Base-by-base conservation (phyloP, 331 rosid species). In the Rhamnella rubrinervis region DNA sequence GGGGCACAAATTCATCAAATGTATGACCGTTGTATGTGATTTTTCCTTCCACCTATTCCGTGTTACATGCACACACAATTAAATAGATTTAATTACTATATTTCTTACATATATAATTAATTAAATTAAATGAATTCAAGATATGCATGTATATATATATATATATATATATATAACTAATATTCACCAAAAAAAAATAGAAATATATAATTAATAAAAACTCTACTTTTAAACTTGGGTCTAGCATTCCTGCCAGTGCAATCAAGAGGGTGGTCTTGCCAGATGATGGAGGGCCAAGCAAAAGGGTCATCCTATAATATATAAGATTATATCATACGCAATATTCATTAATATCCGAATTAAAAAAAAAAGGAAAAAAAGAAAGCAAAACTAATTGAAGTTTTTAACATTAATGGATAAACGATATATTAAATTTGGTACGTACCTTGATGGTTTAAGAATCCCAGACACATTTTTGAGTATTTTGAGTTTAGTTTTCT, bases 241-340 rank as follows among this genome's bases (percentile, higher is more conserved):
- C 71, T 23, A 66, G 28, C 49, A 25, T 18, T 66, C 61, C 71
- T 15, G 71, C 61, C 12, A 66, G 61, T 26, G 71, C 71, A 50
- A 66, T 25, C 19, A 66, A 52, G 20, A 51, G 71, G 46, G 71
- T 67, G 14, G 71, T 67, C 61, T 51, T 67, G n/a, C 71, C 71
- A 8, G 71, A 67, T 9, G 71, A 67, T 3, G 71, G 71, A 55
- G 71, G 71, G 19, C 71, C 71, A 17, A 67, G 35, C 23, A 67
- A 53, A 55, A 67, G 71, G 12, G 71, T 9, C 71, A 67, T 67
- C 61, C 71, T 67, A 10, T 31, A 2, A 67, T 18, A 26, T 17
- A 25, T 1, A 28, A 25, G 18, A 31, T 31, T 28, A 2, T 28
- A 1, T n/a, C n/a, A n/a, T n/a, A 28, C 3, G 0, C 4, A 1